Base-by-base conservation (phyloP, 2,329 filamentous ascomycete species). In the Fusarium liriodendri region DNA sequence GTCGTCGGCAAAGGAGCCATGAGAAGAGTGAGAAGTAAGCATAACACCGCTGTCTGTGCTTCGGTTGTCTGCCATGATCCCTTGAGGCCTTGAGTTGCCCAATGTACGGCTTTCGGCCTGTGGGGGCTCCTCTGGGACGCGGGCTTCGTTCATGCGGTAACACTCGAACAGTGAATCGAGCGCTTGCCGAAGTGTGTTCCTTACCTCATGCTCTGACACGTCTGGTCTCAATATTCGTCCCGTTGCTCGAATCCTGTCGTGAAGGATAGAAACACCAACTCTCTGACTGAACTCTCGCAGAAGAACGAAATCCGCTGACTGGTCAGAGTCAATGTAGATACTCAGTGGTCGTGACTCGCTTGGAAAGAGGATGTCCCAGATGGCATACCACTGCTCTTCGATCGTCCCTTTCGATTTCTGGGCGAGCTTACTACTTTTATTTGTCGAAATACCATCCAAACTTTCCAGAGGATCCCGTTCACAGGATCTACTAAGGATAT, bases 311-410 rank as follows among this genome's bases (percentile, higher is more conserved):
- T 35, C 52, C 3, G 2, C 4, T 1, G 52, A 55, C 52, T 57
- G 33, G 9, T 37, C 40, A 13, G 42, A 3, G 8, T 52, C 42
- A n/a, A 50, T 5, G 20, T 62, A 50, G 25, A 50, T 50, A 2
- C 33, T 40, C 0, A 20, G 25, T 1, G 42, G 59, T 6, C 40
- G 14, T 5, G 3, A 3, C 18, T 47, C n/a, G 2, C 7, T 3
- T 8, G 40, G 59, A 29, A 62, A 62, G 3, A 62, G 40, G 16
- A 62, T 62, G 5, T 38, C n/a, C 63, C 55, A 65, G 1, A 65
- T 52, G 33, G n/a, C 29, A 60, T 38, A 54, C 63, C 63, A 65
- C 32, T 65, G 63, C 16, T 59, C 29, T 20, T 60, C 54, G 7
- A 18, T 8, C 2, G 63, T 22, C 3, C 40, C 54, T 8, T 32